Evolutionary conservation across 2,329 filamentous ascomycete species (phyloP).

Genomic region (Beauveria scarabaeidicola): DNA sequence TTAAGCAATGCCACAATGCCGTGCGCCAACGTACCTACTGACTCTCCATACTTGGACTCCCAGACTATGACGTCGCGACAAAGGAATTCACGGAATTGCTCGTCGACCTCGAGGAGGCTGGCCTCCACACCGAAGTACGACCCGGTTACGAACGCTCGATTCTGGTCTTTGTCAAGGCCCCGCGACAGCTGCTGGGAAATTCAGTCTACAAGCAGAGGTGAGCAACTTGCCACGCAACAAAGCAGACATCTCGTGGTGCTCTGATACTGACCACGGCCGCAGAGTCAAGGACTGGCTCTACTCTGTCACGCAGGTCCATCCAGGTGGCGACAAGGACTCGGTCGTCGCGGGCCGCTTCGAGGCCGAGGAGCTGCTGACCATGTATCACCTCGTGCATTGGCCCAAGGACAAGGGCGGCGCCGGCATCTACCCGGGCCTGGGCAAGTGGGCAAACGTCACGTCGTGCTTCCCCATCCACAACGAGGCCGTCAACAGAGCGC

Average conservation of each 20-base stretch:
- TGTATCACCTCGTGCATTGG: conserved; percentile 59
- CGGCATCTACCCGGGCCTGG: conserved; percentile 49
- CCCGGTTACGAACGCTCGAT: conserved; percentile 60
- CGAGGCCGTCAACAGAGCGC: conserved; percentile 42
- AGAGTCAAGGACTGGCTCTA: conserved; percentile 71
- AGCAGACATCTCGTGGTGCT: not conserved
- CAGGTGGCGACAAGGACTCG: conserved; percentile 45
- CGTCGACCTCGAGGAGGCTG: conserved; percentile 50
- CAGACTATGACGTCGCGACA: conserved; percentile 27
- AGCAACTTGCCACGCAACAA: not conserved
- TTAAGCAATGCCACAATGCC: not conserved
- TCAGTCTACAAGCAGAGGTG: conserved; percentile 61
- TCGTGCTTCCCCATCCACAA: conserved; percentile 58
- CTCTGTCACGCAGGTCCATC: conserved; percentile 57
- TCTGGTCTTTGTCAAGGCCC: conserved; percentile 57
- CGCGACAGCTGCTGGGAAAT: conserved; percentile 53
- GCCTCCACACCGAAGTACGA: conserved; percentile 63
- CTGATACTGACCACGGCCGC: not conserved
- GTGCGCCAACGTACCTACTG: not conserved
- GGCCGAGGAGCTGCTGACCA: conserved; percentile 61
- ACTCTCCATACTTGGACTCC: not conserved
- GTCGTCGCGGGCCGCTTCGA: conserved; percentile 43
- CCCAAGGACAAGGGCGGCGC: conserved; percentile 51
- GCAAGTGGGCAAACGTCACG: conserved; percentile 52
- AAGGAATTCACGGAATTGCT: conserved; percentile 39